Evolutionary conservation across 2,329 filamentous ascomycete genomes (phyloP).

Genomic region (Calycina marina): DNA sequence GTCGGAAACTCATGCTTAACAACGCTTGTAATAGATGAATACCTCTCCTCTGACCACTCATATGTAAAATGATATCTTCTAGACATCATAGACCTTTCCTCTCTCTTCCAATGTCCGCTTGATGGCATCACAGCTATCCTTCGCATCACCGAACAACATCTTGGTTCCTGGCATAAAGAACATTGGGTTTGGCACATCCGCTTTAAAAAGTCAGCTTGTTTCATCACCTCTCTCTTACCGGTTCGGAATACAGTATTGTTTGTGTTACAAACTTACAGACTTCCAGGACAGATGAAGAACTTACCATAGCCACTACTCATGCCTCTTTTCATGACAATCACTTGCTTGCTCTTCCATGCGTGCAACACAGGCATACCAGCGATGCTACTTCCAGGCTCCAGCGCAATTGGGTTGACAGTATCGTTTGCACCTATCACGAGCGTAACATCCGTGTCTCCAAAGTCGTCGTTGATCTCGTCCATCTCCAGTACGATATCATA

Average conservation of each 20-base stretch:
- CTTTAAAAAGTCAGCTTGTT: neutral
- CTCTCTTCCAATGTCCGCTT: slow-evolving; percentile 6
- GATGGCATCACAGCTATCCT: slow-evolving; percentile 56
- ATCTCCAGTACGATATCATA: slow-evolving; percentile 91
- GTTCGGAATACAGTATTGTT: too few relatives aligned
- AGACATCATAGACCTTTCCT: slow-evolving; percentile 12
- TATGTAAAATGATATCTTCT: too few relatives aligned
- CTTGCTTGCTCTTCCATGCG: slow-evolving; percentile 88
- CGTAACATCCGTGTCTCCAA: slow-evolving; percentile 69
- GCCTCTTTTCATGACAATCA: slow-evolving; percentile 84
- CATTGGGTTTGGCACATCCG: slow-evolving; percentile 86
- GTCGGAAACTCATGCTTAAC: too few relatives aligned
- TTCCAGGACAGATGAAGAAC: neutral
- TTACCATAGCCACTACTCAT: slow-evolving; percentile 69
- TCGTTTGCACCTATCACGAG: slow-evolving; percentile 88
- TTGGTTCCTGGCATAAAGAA: slow-evolving; percentile 81
- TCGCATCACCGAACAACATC: slow-evolving; percentile 89
- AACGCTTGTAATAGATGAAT: too few relatives aligned
- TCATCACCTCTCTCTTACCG: too few relatives aligned
- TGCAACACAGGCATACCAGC: slow-evolving; percentile 88
- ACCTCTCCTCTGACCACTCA: too few relatives aligned
- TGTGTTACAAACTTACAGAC: too few relatives aligned
- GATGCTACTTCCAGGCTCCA: slow-evolving; percentile 72
- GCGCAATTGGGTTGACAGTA: slow-evolving; percentile 78
- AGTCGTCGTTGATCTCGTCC: slow-evolving; percentile 94